These are phyloP conservation scores for Nannizziopsis barbatae DNA, from an alignment of 2,329 filamentous ascomycete genomes.

Conservation along the genomic window DNA sequence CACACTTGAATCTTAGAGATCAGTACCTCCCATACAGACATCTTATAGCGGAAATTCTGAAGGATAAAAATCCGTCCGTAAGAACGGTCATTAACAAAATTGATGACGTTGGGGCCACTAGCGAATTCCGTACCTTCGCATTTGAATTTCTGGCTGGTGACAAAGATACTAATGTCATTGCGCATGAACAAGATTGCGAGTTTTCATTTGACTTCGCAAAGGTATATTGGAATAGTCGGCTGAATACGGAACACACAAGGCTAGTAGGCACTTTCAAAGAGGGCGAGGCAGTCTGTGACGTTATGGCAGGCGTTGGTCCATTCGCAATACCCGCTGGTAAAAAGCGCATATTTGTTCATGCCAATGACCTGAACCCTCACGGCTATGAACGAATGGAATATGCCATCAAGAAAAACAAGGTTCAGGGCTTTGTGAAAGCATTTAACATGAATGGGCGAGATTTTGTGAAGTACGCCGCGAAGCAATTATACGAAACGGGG, in stretches of 20 bases:
- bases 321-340: slow-evolving; percentile 88
- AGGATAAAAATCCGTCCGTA: slow-evolving; percentile 77
- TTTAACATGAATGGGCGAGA: slow-evolving; percentile 71
- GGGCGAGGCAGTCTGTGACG: slow-evolving; percentile 84
- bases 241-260: slow-evolving; percentile 79
- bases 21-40: slow-evolving; percentile 76
- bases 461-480: slow-evolving; percentile 65
- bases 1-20: slow-evolving; percentile 80
- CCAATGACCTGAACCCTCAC: slow-evolving; percentile 92
- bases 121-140: slow-evolving; percentile 78
- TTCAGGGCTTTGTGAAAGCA: slow-evolving; percentile 59
- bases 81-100: slow-evolving; percentile 93
- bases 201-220: slow-evolving; percentile 91
- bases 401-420: slow-evolving; percentile 69
- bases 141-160: slow-evolving; percentile 82
- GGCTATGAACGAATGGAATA: slow-evolving; percentile 62
- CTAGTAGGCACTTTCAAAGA: slow-evolving; percentile 64
- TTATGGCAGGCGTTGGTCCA: slow-evolving; percentile 94
- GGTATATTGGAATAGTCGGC: slow-evolving; percentile 94
- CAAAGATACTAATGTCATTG: slow-evolving; percentile 70
- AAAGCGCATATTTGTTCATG: slow-evolving; percentile 84
- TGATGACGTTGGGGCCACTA: slow-evolving; percentile 74
- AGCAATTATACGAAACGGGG: slow-evolving; percentile 37
- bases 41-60: slow-evolving; percentile 70
- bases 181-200: slow-evolving; percentile 70